Percentiles rank a stretch among this genome's conserved stretches.
phyloP scores from a whole-genome alignment of 768 basidiomycete species.

The Phlebiopsis gigantea region DNA sequence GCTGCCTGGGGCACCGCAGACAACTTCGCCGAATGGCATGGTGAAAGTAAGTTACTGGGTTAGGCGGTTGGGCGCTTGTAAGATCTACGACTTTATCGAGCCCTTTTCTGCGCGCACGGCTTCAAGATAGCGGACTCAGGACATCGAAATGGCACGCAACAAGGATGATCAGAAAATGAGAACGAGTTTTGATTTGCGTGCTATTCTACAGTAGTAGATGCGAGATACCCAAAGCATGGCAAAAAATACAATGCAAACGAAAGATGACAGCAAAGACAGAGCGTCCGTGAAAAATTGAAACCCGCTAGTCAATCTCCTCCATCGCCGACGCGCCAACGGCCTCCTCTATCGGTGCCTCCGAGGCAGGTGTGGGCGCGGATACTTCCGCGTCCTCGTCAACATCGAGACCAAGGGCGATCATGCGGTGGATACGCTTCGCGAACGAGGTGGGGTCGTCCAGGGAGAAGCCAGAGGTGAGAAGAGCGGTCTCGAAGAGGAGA shows the following conservation, averaged over 20 bases:
- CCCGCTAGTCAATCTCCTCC: constrained; percentile 89
- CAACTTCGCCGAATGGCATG: constrained; percentile 88
- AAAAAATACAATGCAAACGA: neutral
- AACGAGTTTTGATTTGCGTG: neutral
- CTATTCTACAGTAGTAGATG: neutral
- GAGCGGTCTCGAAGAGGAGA: constrained; percentile 94
- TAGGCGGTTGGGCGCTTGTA: too few species aligned
- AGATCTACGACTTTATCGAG: too few species aligned
- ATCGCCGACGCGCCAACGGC: constrained; percentile 74
- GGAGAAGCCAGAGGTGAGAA: constrained; percentile 92
- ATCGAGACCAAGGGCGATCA: constrained; percentile 92
- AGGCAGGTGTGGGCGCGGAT: constrained; percentile 36
- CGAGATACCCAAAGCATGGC: neutral
- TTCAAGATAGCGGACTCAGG: too few species aligned
- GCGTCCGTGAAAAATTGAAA: neutral
- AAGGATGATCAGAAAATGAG: neutral
- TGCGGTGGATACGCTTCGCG: constrained; percentile 93
- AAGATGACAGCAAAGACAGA: neutral
- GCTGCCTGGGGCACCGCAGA: constrained; percentile 81
- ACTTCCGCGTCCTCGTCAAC: constrained; percentile 67
- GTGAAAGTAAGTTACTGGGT: too few species aligned
- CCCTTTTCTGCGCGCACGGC: too few species aligned
- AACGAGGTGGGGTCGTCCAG: constrained; percentile 94
- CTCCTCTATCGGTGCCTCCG: constrained; percentile 47
- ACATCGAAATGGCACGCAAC: too few species aligned